phyloP scores from a whole-genome alignment of 2,329 filamentous ascomycete species.

The Sclerotinia borealis region DNA sequence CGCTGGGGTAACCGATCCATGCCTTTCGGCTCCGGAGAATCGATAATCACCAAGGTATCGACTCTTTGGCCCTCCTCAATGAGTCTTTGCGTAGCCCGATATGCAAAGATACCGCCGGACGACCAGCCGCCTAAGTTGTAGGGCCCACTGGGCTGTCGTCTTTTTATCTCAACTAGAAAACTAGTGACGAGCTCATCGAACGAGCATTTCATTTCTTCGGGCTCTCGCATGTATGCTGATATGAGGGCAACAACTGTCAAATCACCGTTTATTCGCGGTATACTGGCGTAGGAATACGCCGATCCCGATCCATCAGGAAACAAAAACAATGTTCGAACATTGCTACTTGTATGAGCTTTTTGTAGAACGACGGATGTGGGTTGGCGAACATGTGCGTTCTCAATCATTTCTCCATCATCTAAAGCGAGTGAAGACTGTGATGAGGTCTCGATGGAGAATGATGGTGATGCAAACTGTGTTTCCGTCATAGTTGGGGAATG shows the following conservation, averaged over 20 bases:
- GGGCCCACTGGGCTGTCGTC: not conserved
- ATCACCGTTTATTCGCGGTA: not conserved
- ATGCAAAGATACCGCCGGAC: constrained; percentile 2
- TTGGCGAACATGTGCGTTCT: not conserved
- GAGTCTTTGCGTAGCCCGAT: not conserved
- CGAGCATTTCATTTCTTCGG: not conserved
- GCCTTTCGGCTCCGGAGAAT: too few relatives aligned
- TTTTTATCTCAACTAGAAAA: not conserved
- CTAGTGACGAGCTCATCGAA: not conserved
- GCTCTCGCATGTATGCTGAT: not conserved
- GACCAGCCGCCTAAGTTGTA: constrained; percentile 7
- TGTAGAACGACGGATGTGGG: not conserved
- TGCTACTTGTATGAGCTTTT: not conserved
- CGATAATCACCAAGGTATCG: not conserved
- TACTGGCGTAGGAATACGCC: not conserved
- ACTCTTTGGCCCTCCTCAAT: not conserved
- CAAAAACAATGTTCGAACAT: not conserved
- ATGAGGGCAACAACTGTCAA: not conserved
- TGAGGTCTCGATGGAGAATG: too few relatives aligned
- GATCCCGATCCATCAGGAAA: constrained; percentile 7
- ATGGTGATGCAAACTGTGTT: too few relatives aligned
- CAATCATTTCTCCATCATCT: not conserved
- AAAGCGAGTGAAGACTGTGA: not conserved
- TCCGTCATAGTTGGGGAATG: too few relatives aligned
- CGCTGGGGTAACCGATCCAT: not conserved